phyloP scores from a whole-genome alignment of 108 stramenopile genomes.

The Cyclostephanos invisitatus region DNA sequence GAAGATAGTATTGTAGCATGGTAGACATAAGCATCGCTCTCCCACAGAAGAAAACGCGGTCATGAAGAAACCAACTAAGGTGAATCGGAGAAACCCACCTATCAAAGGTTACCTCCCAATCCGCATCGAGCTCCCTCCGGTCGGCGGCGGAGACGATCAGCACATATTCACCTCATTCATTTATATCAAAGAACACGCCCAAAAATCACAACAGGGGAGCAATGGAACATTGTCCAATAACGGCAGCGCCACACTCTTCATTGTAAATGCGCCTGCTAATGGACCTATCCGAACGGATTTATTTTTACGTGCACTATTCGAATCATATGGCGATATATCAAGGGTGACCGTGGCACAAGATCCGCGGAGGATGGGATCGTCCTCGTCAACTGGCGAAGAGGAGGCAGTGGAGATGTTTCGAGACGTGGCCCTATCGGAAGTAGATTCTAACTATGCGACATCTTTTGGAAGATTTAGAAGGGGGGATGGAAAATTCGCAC shows the following conservation, averaged over 20 bases:
- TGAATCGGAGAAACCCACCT: constrained; percentile 17
- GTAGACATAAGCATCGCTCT: no score
- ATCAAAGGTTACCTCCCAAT: constrained; percentile 89
- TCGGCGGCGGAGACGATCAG: constrained; percentile 36
- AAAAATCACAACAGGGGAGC: constrained; percentile 14
- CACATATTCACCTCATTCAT: constrained; percentile 59
- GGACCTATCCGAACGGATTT: constrained; percentile 68
- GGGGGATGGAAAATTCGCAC: constrained; percentile 69
- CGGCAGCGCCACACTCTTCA: constrained; percentile 68
- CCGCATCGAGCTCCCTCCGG: constrained; percentile 59
- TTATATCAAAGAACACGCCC: constrained; percentile 75
- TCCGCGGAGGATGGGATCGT: constrained; percentile 53
- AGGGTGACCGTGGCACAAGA: constrained; percentile 77
- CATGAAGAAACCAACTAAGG: constrained; percentile 22
- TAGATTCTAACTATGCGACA: constrained; percentile 39
- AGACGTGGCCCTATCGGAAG: constrained; percentile 23
- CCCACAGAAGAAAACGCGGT: not conserved
- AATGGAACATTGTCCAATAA: constrained; percentile 4
- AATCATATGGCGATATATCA: constrained; percentile 65
- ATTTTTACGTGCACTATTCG: constrained; percentile 64
- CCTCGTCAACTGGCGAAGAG: not conserved
- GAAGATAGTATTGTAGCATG: no score
- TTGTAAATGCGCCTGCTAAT: constrained; percentile 79
- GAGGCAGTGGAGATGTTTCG: constrained; percentile 35
- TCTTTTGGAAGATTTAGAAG: constrained; percentile 34